These are phyloP conservation scores for Pseudopithomyces maydicus DNA, from an alignment of 2,329 filamentous ascomycete species.

Conservation along the genomic window DNA sequence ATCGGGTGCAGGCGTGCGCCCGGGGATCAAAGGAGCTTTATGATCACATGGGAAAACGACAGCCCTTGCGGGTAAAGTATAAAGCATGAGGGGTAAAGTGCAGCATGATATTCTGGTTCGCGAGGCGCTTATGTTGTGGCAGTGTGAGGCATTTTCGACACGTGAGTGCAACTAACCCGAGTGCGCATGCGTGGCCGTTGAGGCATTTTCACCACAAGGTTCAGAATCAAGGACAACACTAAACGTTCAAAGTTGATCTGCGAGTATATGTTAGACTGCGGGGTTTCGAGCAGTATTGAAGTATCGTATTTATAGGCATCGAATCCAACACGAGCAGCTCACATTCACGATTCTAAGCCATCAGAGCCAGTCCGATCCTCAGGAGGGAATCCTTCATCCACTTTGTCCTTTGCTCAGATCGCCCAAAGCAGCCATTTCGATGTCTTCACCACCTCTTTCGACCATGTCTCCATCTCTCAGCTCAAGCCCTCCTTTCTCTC, in stretches of 20 bases:
- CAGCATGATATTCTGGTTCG: neutral
- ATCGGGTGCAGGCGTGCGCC: slow-evolving; percentile 2
- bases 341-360: too few relatives aligned
- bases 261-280: too few relatives aligned
- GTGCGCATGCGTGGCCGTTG: neutral
- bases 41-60: neutral
- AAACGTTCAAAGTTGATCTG: too few relatives aligned
- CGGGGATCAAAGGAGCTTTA: neutral
- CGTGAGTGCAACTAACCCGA: neutral
- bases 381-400: too few relatives aligned
- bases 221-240: too few relatives aligned
- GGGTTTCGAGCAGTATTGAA: too few relatives aligned
- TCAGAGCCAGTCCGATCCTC: too few relatives aligned
- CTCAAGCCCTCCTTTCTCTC: neutral
- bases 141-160: neutral
- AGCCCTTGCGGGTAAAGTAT: neutral
- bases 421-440: neutral
- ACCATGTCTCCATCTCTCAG: neutral
- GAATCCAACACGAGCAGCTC: neutral
- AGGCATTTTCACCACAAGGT: neutral
- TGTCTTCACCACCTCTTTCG: neutral
- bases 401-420: too few relatives aligned
- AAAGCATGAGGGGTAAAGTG: neutral
- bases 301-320: too few relatives aligned
- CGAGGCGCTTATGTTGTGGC: neutral